A percentile compares a stretch with the other conserved stretches of the same genome.
Conservation (phyloP, 352 stramenopile genomes). For the Phytophthora syringae region DNA sequence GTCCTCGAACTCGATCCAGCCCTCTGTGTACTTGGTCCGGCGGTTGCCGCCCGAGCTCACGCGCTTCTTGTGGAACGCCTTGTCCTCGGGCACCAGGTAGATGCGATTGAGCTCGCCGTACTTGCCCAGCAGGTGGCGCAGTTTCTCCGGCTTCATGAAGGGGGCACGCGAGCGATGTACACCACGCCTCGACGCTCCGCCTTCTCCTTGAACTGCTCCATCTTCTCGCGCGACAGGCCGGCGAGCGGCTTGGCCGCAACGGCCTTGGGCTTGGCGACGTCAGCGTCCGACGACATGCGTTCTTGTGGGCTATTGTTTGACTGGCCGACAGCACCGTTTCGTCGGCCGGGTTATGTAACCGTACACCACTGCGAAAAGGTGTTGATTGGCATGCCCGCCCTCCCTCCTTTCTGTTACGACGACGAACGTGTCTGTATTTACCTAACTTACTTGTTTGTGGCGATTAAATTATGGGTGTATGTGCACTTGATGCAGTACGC, state of each 20-base stretch:
- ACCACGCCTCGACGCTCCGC: constrained; percentile 58
- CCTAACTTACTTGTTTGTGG: constrained; percentile 30
- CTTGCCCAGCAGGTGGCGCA: constrained; percentile 92
- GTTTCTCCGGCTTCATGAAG: constrained; percentile 97
- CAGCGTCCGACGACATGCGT: constrained; percentile 13
- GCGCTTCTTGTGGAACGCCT: constrained; percentile 90
- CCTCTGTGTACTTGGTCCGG: constrained; percentile 93
- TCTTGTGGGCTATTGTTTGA: constrained; percentile 25
- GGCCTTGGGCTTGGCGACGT: constrained; percentile 1
- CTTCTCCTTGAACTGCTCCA: constrained; percentile 62
- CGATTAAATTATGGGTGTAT: constrained; percentile 30
- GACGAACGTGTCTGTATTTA: constrained; percentile 9
- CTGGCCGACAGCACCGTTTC: constrained; percentile 21
- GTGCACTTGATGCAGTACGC: constrained; percentile 20
- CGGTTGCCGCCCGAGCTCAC: constrained; percentile 90
- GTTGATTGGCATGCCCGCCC: no score
- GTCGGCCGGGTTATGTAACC: constrained; percentile 5
- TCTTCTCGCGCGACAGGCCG: constrained; percentile 51
- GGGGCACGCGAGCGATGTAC: constrained; percentile 97
- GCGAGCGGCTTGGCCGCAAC: constrained; percentile 29
- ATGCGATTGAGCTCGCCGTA: constrained; percentile 95
- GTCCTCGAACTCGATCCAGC: constrained; percentile 98
- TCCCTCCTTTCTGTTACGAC: no score
- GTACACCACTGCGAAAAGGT: neutral
- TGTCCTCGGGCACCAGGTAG: constrained; percentile 98